Conservation (phyloP, 2,329 filamentous ascomycete genomes). For the Hypoxylon sp. region DNA sequence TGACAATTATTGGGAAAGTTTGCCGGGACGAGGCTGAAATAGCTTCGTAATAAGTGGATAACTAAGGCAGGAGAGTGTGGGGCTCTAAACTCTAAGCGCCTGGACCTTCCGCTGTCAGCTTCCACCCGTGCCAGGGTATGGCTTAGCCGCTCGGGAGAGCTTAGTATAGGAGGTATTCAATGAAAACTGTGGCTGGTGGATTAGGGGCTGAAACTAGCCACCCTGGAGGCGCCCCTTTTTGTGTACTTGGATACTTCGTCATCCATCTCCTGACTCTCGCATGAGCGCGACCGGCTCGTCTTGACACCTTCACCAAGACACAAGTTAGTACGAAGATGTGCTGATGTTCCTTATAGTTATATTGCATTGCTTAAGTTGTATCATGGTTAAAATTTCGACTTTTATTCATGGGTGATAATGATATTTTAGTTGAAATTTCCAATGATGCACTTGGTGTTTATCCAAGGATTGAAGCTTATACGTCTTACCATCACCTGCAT, state of each 20-base stretch:
- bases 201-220: slow-evolving; percentile 9
- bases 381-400: too few species aligned
- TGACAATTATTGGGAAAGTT: slow-evolving; percentile 45
- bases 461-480: background rate
- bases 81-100: slow-evolving; percentile 23
- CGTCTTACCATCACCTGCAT: background rate
- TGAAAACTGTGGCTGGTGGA: slow-evolving; percentile 20
- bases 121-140: background rate
- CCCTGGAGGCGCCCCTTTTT: slow-evolving; percentile 6
- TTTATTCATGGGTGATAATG: too few species aligned
- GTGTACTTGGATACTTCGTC: background rate
- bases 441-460: too few species aligned
- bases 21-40: slow-evolving; percentile 42
- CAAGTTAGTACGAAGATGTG: too few species aligned
- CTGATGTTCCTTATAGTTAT: too few species aligned
- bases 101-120: slow-evolving; percentile 2
- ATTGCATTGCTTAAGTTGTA: too few species aligned
- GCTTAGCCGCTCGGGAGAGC: background rate
- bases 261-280: background rate
- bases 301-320: background rate
- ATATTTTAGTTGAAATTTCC: too few species aligned
- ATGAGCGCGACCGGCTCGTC: background rate
- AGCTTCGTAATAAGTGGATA: slow-evolving; percentile 43
- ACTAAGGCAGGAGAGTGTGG: slow-evolving; percentile 18
- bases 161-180: background rate